phyloP scores from a whole-genome alignment of 257 asterid genomes.

The Sherardia arvensis region DNA sequence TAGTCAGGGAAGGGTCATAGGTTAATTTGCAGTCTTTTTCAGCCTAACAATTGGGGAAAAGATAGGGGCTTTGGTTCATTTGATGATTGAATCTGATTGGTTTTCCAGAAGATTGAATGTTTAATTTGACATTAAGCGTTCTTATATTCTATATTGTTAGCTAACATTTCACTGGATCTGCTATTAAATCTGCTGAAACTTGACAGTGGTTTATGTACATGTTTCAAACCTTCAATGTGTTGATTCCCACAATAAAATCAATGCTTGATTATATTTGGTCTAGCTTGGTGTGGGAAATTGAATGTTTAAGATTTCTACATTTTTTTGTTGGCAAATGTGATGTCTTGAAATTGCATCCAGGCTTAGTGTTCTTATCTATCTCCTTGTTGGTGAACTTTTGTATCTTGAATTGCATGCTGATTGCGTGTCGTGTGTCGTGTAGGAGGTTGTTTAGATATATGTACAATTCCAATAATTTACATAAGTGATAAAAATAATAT shows the following conservation, averaged over 20 bases:
- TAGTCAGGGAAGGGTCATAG: not conserved
- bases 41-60: not conserved
- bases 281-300: not conserved
- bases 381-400: not conserved
- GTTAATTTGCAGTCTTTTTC: not conserved
- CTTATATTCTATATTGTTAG: not conserved
- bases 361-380: not conserved
- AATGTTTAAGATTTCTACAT: not conserved
- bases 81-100: not conserved
- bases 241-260: not conserved
- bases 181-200: not conserved
- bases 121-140: not conserved
- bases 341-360: not conserved
- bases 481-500: no score
- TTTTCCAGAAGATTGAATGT: not conserved
- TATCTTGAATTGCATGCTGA: not conserved
- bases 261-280: not conserved
- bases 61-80: not conserved
- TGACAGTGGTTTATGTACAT: not conserved
- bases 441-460: no score
- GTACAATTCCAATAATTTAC: no score
- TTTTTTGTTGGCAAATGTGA: not conserved
- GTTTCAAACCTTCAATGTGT: not conserved
- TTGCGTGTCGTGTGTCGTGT: conserved; percentile 15
- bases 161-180: not conserved